Conservation (phyloP, 2,329 filamentous ascomycete genomes). For the Aspergillus persii region DNA sequence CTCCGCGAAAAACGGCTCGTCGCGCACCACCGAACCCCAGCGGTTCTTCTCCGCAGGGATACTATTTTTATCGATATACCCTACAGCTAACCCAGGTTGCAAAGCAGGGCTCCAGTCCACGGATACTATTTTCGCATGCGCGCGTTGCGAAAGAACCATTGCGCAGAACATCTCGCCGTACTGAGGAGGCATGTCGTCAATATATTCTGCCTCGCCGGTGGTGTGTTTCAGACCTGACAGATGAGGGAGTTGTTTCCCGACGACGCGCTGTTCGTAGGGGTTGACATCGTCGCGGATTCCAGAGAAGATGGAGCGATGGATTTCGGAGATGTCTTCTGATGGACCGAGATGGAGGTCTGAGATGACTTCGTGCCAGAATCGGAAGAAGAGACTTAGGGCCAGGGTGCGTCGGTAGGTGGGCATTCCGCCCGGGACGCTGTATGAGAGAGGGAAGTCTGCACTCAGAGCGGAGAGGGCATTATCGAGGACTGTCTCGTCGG, state of each 20-base stretch:
- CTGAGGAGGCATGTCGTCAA: slow-evolving; percentile 77
- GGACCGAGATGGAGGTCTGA: slow-evolving; percentile 52
- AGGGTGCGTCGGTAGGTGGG: slow-evolving; percentile 81
- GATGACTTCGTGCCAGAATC: slow-evolving; percentile 84
- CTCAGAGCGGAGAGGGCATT: slow-evolving; percentile 75
- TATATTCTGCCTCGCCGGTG: slow-evolving; percentile 84
- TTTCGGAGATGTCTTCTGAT: slow-evolving; percentile 68
- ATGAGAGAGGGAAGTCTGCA: slow-evolving; percentile 75
- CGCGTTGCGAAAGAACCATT: slow-evolving; percentile 74
- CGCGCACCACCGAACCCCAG: slow-evolving; percentile 64
- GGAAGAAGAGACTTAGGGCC: slow-evolving; percentile 83
- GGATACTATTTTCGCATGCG: slow-evolving; percentile 74
- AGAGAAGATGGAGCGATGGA: slow-evolving; percentile 73
- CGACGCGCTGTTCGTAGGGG: slow-evolving; percentile 65
- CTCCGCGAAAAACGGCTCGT: slow-evolving; percentile 81
- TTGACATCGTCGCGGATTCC: slow-evolving; percentile 70
- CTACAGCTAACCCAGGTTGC: slow-evolving; percentile 72
- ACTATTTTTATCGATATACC: slow-evolving; percentile 73
- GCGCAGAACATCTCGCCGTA: slow-evolving; percentile 79
- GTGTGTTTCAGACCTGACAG: slow-evolving; percentile 82
- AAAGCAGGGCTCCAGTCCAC: slow-evolving; percentile 70
- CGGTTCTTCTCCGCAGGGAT: slow-evolving; percentile 73
- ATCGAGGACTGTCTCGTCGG: slow-evolving; percentile 72
- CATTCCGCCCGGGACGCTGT: slow-evolving; percentile 86
- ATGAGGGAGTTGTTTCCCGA: slow-evolving; percentile 77